A percentile compares a stretch with the other conserved stretches of the same genome.
These are phyloP conservation scores for Pythium grandisporangium DNA, from an alignment of 352 stramenopile species.

Conservation along the genomic window DNA sequence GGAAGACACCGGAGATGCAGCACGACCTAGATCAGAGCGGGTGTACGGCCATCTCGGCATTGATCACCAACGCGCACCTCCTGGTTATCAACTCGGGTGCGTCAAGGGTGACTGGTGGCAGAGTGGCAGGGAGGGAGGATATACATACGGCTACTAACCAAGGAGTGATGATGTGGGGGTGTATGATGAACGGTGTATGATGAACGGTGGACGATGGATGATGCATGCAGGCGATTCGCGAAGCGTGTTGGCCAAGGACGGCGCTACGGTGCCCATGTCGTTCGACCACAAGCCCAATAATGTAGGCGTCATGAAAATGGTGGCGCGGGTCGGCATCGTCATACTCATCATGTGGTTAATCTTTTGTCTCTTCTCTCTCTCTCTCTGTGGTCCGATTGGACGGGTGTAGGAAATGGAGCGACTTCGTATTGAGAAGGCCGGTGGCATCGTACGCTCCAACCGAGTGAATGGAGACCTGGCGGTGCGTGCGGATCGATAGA, in stretches of 20 bases:
- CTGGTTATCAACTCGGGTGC: conserved; percentile 70
- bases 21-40: conserved; percentile 58
- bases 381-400: too few species aligned
- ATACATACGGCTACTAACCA: too few species aligned
- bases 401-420: conserved; percentile 58
- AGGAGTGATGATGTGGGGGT: too few species aligned
- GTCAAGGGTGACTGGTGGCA: conserved; percentile 2
- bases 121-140: too few species aligned
- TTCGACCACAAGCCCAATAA: conserved; percentile 91
- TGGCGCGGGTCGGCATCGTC: too few species aligned
- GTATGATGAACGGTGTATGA: too few species aligned
- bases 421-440: conserved; percentile 59
- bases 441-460: conserved; percentile 64
- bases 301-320: conserved; percentile 18
- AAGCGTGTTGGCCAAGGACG: conserved; percentile 51
- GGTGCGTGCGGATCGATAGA: conserved; percentile 38
- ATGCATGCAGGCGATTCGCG: conserved; percentile 51
- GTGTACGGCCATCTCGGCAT: conserved; percentile 66
- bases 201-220: too few species aligned
- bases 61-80: conserved; percentile 60
- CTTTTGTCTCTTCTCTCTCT: too few species aligned
- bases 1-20: conserved; percentile 29
- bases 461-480: conserved; percentile 77
- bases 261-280: conserved; percentile 60
- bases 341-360: too few species aligned